These are phyloP conservation scores for Starmerella lactis-condensi DNA, from an alignment of 805 yeast species.

Conservation along the genomic window DNA sequence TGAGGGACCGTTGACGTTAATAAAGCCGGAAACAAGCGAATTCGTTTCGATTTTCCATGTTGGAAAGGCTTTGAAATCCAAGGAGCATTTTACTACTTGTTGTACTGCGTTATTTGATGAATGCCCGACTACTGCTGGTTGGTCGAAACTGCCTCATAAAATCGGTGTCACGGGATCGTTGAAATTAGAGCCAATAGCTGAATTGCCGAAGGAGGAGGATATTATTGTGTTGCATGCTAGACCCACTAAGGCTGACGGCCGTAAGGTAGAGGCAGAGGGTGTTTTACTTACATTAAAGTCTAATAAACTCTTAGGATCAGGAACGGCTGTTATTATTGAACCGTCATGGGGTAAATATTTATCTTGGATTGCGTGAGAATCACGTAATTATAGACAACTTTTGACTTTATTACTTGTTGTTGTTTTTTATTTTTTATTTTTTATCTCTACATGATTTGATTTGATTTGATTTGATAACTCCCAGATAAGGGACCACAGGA, in stretches of 20 bases:
- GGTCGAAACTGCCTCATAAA: conserved; percentile 50
- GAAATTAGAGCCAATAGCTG: conserved; percentile 29
- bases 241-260: conserved; percentile 5
- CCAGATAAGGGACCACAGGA: too few relatives aligned
- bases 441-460: too few relatives aligned
- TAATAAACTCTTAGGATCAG: conserved; percentile 2
- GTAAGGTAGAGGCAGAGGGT: conserved; percentile 9
- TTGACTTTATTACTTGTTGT: not conserved
- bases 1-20: conserved; percentile 8
- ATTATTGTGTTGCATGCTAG: conserved; percentile 5
- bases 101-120: conserved; percentile 69
- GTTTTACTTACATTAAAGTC: conserved; percentile 1
- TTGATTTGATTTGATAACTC: too few relatives aligned
- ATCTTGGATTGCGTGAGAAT: conserved; percentile 1
- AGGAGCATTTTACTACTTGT: conserved; percentile 58
- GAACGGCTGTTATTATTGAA: conserved; percentile 10
- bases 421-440: not conserved
- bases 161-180: conserved; percentile 75
- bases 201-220: conserved; percentile 1
- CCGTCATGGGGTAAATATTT: conserved; percentile 14
- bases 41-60: conserved; percentile 6
- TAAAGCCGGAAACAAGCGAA: conserved; percentile 6
- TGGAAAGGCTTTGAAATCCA: conserved; percentile 20
- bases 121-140: conserved; percentile 50
- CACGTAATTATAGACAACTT: not conserved